Base-by-base conservation (phyloP, 805 yeast species). In the Huiozyma sinensis region DNA sequence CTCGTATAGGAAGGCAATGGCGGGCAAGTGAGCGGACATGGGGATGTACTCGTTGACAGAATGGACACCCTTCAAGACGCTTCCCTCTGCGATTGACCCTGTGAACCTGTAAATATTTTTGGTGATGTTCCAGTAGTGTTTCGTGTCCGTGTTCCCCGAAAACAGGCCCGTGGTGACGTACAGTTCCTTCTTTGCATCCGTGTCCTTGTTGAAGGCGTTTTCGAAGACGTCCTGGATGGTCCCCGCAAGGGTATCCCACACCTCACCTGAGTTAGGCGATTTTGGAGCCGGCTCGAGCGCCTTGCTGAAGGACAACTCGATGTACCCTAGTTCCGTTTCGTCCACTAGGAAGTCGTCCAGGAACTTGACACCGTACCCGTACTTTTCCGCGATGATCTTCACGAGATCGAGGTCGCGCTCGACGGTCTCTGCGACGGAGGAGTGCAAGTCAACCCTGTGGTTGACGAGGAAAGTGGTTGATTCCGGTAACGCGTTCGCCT, bases 401-500 rank as follows among this genome's bases (percentile, higher is more conserved):
- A 72, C 71, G 34, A 70, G 61, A 0, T 44, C 44, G 6, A 61
- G 33, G 34, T 73, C 64, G 41, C 65, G 67, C 24, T 68, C 66
- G 12, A 65, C 51, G 4, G 71, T 72, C 13, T 66, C 70, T 5
- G 65, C 61, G 1, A 73, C 67, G 24, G 71, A 63, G 11, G 79
- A 70, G 48, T 78, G 86, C 38, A 77, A 64, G 13, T 76, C 72
- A 44, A 83, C 69, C 55, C 94, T 70, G 54, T 81, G 82, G 61
- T 85, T 83, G 38, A 81, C 68, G 33, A 70, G 56, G 36, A 78
- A 66, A 30, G 63, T 60, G 3, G 75, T 75, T 28, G 68, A 61
- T 56, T 83, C 90, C 2, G 95, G 94, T 39, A 84, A 64, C 1
- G 92, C 88, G 55, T 84, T 84, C 28, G 80, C 70, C 62, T 84